Evolutionary conservation across 2,329 filamentous ascomycete genomes (phyloP).

Genomic region (Xylariomycetidae sp.): DNA sequence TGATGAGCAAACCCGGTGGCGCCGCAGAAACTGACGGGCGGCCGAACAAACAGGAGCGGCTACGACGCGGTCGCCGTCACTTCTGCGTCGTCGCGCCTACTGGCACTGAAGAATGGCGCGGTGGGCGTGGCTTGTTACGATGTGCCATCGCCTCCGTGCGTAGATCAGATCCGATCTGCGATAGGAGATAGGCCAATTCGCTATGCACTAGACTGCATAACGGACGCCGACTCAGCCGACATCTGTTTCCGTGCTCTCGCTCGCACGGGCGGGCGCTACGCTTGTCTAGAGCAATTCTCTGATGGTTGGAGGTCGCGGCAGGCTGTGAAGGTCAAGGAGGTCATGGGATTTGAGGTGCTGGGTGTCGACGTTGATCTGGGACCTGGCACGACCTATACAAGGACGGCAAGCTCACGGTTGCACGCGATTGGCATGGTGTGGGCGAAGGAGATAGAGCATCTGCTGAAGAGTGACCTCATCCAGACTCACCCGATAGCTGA

Average conservation of each 20-base stretch:
- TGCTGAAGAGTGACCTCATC: background rate
- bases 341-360: background rate
- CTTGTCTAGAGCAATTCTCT: slow-evolving; percentile 22
- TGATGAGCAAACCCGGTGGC: too few species aligned
- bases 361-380: background rate
- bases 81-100: too few species aligned
- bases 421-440: background rate
- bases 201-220: slow-evolving; percentile 28
- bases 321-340: slow-evolving; percentile 11
- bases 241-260: slow-evolving; percentile 22
- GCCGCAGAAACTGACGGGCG: too few species aligned
- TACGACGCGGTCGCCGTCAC: too few species aligned
- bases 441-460: background rate
- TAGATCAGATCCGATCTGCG: too few species aligned
- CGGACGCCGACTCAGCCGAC: slow-evolving; percentile 18
- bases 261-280: slow-evolving; percentile 26
- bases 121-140: too few species aligned
- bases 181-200: slow-evolving; percentile 12
- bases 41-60: too few species aligned
- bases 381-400: background rate
- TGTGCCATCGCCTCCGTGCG: too few species aligned
- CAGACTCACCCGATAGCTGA: background rate
- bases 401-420: background rate
- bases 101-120: too few species aligned
- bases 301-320: slow-evolving; percentile 18